These are phyloP conservation scores for Dichomitus squalens DNA, from an alignment of 1,284 basidiomycete genomes.

Conservation along the genomic window DNA sequence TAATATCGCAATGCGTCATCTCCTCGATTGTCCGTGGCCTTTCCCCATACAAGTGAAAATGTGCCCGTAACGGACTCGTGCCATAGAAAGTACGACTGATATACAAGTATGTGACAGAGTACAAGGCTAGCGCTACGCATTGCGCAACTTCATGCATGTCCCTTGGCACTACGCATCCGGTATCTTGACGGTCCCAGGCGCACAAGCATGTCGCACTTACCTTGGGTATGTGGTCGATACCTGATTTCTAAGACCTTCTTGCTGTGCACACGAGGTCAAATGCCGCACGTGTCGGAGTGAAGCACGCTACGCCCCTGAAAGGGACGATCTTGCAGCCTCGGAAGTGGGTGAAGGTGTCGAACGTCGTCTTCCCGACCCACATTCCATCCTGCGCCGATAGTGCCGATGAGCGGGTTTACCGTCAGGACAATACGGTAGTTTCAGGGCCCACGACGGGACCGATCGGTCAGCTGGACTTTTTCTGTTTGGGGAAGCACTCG, in stretches of 20 bases:
- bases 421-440: slow-evolving; percentile 58
- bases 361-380: slow-evolving; percentile 47
- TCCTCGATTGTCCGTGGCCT: no score
- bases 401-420: slow-evolving; percentile 55
- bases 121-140: not conserved
- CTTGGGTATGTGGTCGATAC: slow-evolving; percentile 41
- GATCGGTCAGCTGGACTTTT: slow-evolving; percentile 5
- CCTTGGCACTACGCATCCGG: slow-evolving; percentile 18
- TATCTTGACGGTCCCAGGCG: slow-evolving; percentile 10
- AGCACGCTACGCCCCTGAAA: slow-evolving; percentile 28
- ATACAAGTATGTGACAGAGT: not conserved
- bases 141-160: no score
- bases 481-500: not conserved
- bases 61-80: no score
- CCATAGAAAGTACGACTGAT: no score
- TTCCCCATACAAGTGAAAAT: no score
- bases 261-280: slow-evolving; percentile 20
- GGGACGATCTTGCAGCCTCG: slow-evolving; percentile 47
- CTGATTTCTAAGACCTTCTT: slow-evolving; percentile 34
- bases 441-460: slow-evolving; percentile 42
- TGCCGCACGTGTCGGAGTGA: not conserved
- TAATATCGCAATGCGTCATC: not conserved
- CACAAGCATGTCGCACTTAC: slow-evolving; percentile 21
- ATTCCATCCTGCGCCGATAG: slow-evolving; percentile 61
- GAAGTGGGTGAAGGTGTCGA: slow-evolving; percentile 50